Base-by-base conservation (phyloP, 495 filamentous ascomycete genomes). In the Penicillium antarcticum region DNA sequence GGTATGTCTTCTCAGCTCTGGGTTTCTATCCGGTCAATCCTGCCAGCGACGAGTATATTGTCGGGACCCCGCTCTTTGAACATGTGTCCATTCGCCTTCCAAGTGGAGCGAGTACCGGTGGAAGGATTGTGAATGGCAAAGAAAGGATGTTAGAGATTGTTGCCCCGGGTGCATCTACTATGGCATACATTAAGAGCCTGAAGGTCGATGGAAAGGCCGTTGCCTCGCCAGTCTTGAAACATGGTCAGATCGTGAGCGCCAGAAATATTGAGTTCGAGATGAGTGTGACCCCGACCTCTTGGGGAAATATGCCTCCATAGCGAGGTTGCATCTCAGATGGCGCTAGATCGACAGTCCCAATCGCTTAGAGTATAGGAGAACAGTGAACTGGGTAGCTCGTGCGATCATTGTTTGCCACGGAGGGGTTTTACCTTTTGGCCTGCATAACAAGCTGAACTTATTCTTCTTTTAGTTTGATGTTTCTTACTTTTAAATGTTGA, bases 21-120 rank as follows among this genome's bases (percentile, higher is more conserved):
- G 62, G 62, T 3, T 66, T 66, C 34, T 66, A 66, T 37, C 60
- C 62, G 1, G 60, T 66, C 34, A 60, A 66, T 9, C 60, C 62
- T 0, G 62, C 62, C n/a, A 58, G 56, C 11, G 62, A 63, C 38
- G 53, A 63, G 32, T 66, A 66, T 39, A 41, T 63, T 21, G 39
- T 66, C 19, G 60, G 60, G 0, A 53, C 62, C 0, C 62, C 62
- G 4, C 57, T 66, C 14, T 66, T 66, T 36, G 62, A 66, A 24
- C 48, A 57, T 18, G 44, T 63, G 11, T 51, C 53, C 9, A 66
- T 66, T 32, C 51, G 42, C 11, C 35, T 60, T 10, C 54, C 62
- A 2, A 40, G 42, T n/a, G 54, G 46, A 8, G 54, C 55, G 13
- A 44, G 51, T 9, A 57, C 47, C 1, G 62, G 62, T 2, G 62